Evolutionary conservation across 2,329 filamentous ascomycete genomes (phyloP), one percentile per base, ranked within the genome.

Genomic region (Pseudohalonectria lignicola): DNA sequence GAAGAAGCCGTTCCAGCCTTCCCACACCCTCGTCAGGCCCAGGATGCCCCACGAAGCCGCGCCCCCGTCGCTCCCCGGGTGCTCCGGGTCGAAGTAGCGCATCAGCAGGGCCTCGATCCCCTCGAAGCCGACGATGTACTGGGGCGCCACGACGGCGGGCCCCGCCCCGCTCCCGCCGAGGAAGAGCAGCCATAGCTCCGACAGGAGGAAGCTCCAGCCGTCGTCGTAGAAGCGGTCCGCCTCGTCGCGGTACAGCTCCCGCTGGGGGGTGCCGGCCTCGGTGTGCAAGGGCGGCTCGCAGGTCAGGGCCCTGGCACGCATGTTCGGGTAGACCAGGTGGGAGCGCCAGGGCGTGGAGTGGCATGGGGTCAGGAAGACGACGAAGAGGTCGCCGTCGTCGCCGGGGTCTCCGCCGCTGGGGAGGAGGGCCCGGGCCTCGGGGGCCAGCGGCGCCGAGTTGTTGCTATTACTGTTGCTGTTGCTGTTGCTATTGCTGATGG

Each of bases 331-430:
- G 43, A 93, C 68, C 29, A 96, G 71, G 52, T 93, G 84, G 13
- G 82, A 87, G 50, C 88, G 82, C 90, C 92, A 96, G 3, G 92
- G 90, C 1, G 90, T 96, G 47, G 83, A 85, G 66, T 98, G 92
- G 62, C 92, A 98, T 9, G 92, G 92, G 72, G 88, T 94, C 18
- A 98, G 71, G 61, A 96, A 95, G 16, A 82, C 81, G 25, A 80
- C 76, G 49, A 79, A 80, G 10, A 77, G 66, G 41, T 74, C 69
- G 20, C 48, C 45, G 16, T 53, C 52, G 3, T 44, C 26, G 48
- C 41, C 16, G 51, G 41, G 15, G 45, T 16, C 4, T 41, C 31
- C 7, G 31, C 13, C 18, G 52, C 39, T 32, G 45, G 30, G 36
- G 50, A 47, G 18, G 49, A 42, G 31, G 13, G 48, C 40, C 6